Conservation (phyloP, 2,329 filamentous ascomycete genomes). For the Fusarium sp. region DNA sequence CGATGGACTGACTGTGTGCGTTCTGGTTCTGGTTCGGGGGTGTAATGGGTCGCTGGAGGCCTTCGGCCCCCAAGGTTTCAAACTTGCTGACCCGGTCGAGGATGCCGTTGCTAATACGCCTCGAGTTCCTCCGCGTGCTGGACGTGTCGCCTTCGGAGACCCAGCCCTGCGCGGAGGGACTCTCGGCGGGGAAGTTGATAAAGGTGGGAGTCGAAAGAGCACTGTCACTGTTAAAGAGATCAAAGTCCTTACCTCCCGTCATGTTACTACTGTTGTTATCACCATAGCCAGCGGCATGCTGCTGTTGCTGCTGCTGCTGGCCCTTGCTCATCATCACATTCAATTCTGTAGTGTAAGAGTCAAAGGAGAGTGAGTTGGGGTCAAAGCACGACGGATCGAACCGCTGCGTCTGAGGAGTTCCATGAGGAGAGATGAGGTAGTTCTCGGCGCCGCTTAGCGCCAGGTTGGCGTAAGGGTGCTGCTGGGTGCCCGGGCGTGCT, state of each 20-base stretch:
- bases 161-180: constrained; percentile 64
- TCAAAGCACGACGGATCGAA: constrained; percentile 67
- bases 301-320: constrained; percentile 45
- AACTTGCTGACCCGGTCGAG: constrained; percentile 73
- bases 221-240: constrained; percentile 64
- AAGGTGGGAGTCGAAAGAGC: constrained; percentile 66
- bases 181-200: constrained; percentile 65
- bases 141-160: constrained; percentile 65
- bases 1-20: constrained; percentile 65
- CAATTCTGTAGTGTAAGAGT: constrained; percentile 62
- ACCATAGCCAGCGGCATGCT: constrained; percentile 53
- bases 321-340: constrained; percentile 65
- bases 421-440: constrained; percentile 71
- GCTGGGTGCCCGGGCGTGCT: constrained; percentile 79
- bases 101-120: constrained; percentile 73
- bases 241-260: constrained; percentile 63
- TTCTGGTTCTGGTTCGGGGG: constrained; percentile 71
- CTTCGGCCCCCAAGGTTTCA: constrained; percentile 66
- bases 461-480: constrained; percentile 53
- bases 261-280: constrained; percentile 59
- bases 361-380: constrained; percentile 63
- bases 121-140: constrained; percentile 59
- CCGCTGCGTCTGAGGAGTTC: constrained; percentile 68
- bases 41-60: constrained; percentile 70
- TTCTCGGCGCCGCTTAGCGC: constrained; percentile 63